These are phyloP conservation scores for Taphrina wiesneri DNA, from an alignment of 1,139 yeast species.

Conservation along the genomic window DNA sequence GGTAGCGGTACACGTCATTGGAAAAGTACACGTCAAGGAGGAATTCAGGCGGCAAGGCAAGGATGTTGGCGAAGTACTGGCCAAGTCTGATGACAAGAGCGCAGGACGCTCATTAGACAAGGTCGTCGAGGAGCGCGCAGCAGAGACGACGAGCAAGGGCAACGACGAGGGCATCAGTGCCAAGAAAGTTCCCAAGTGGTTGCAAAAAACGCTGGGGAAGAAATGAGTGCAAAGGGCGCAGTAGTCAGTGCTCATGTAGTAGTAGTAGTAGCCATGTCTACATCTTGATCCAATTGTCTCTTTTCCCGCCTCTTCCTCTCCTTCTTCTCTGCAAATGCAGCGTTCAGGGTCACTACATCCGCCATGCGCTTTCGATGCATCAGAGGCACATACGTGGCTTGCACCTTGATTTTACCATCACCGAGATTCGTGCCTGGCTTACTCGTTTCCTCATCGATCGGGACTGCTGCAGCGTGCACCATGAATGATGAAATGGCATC, in stretches of 20 bases:
- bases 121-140: neutral
- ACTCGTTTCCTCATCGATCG: slow-evolving; percentile 42
- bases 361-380: slow-evolving; percentile 53
- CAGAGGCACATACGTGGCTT: slow-evolving; percentile 60
- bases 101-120: neutral
- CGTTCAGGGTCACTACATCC: slow-evolving; percentile 4
- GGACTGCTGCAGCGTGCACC: slow-evolving; percentile 47
- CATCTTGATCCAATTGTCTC: neutral
- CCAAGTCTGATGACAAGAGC: neutral
- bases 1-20: slow-evolving; percentile 18
- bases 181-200: slow-evolving; percentile 22
- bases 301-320: slow-evolving; percentile 8
- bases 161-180: neutral
- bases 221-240: neutral
- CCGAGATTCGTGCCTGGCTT: slow-evolving; percentile 58
- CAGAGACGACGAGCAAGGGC: neutral
- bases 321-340: slow-evolving; percentile 14
- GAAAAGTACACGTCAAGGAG: slow-evolving; percentile 11
- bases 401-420: slow-evolving; percentile 67
- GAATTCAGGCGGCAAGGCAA: neutral
- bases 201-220: slow-evolving; percentile 17
- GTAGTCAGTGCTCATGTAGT: no score
- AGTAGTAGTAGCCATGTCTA: neutral
- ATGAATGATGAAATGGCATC: slow-evolving; percentile 42
- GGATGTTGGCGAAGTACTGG: slow-evolving; percentile 14